Evolutionary conservation across 2,329 filamentous ascomycete genomes (phyloP).

Genomic region (Trichoderma citrinoviride): DNA sequence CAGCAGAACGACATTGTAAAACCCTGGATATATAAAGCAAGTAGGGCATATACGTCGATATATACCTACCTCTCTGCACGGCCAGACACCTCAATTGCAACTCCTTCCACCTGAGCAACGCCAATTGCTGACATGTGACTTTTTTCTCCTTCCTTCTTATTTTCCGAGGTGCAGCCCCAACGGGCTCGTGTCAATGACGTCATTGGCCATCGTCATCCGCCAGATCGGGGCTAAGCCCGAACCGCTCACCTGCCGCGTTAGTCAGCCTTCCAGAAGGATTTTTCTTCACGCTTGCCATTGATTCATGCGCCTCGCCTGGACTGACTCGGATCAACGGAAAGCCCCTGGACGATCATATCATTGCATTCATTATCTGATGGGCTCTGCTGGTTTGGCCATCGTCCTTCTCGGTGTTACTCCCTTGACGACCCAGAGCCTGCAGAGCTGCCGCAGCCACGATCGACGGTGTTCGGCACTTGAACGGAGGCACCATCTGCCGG

Average conservation of each 20-base stretch:
- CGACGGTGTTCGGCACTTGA: neutral
- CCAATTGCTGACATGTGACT: neutral
- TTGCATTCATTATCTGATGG: no score
- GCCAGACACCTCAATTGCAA: neutral
- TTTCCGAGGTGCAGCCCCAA: neutral
- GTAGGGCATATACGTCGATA: no score
- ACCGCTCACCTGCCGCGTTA: neutral
- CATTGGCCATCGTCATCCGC: neutral
- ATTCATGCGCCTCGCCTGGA: neutral
- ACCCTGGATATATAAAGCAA: no score
- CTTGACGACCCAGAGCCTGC: neutral
- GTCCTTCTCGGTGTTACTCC: neutral
- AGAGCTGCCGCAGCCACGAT: neutral
- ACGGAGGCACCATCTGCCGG: neutral
- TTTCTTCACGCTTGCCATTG: neutral
- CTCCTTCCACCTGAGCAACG: neutral
- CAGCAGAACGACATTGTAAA: neutral
- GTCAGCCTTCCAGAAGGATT: neutral
- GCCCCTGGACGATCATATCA: no score
- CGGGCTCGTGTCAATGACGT: conserved; percentile 12
- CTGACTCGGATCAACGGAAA: no score
- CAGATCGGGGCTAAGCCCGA: neutral
- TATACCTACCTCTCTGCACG: no score
- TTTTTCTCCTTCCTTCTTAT: neutral
- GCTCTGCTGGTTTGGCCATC: no score